phyloP scores from a whole-genome alignment of 306 rosid species.

The Trifolium subterraneum region DNA sequence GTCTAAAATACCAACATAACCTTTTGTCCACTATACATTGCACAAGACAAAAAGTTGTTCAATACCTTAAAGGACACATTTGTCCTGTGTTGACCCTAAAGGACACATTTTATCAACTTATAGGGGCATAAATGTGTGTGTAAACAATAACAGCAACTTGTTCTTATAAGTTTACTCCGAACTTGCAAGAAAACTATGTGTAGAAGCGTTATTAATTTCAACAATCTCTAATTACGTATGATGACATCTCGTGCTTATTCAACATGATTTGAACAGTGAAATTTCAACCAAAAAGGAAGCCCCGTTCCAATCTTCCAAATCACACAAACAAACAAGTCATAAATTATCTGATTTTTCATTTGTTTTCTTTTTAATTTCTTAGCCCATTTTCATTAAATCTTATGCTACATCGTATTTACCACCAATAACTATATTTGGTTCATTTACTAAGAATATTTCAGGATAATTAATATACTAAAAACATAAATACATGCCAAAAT shows the following conservation, averaged over 20 bases:
- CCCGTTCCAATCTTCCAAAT: slow-evolving; percentile 2
- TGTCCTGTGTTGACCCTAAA: not conserved
- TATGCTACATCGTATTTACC: slow-evolving; percentile 1
- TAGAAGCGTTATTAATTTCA: slow-evolving; percentile 30
- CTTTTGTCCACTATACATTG: no score
- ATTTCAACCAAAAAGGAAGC: slow-evolving; percentile 16
- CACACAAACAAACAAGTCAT: not conserved
- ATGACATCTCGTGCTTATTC: slow-evolving; percentile 12
- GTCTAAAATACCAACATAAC: no score
- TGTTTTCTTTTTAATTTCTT: not conserved
- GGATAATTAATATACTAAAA: slow-evolving; percentile 12
- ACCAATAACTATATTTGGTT: not conserved
- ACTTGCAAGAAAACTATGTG: slow-evolving; percentile 7
- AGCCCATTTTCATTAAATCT: slow-evolving; percentile 4
- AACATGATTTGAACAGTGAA: slow-evolving; percentile 9
- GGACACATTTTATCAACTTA: slow-evolving; percentile 16
- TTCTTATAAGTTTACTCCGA: not conserved
- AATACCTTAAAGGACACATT: no score
- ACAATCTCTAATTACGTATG: slow-evolving; percentile 8
- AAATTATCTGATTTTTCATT: slow-evolving; percentile 14
- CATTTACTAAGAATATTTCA: slow-evolving; percentile 2
- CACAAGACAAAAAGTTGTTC: no score
- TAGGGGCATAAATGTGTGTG: not conserved
- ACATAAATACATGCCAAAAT: slow-evolving; percentile 16
- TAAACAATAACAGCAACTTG: slow-evolving; percentile 14